Evolutionary conservation across 1,139 yeast species (phyloP).

Genomic region (Pichia inconspicua): DNA sequence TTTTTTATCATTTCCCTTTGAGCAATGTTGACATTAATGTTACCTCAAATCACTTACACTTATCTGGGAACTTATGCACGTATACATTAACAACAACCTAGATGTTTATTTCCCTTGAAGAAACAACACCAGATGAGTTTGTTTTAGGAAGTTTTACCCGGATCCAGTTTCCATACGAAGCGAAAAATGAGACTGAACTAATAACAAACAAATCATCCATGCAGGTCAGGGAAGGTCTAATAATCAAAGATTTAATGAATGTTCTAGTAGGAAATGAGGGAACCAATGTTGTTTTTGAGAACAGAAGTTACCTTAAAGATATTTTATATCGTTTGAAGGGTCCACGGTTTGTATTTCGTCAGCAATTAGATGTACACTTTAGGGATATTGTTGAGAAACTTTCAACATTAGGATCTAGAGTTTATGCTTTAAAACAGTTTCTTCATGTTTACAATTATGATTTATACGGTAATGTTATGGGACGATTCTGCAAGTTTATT

Average conservation of each 20-base stretch:
- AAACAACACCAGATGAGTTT: conserved; percentile 6
- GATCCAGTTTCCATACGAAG: neutral
- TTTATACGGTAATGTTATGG: conserved; percentile 64
- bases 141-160: neutral
- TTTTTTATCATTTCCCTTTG: neutral
- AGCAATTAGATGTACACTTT: conserved; percentile 65
- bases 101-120: neutral
- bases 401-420: conserved; percentile 56
- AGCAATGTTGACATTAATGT: neutral
- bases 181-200: conserved; percentile 1
- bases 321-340: conserved; percentile 42
- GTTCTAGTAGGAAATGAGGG: conserved; percentile 79
- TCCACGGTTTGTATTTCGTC: conserved; percentile 69
- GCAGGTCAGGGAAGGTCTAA: conserved; percentile 56
- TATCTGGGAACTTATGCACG: no score
- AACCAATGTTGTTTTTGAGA: conserved; percentile 60
- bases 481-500: conserved; percentile 60
- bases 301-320: conserved; percentile 43
- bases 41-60: no score
- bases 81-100: no score
- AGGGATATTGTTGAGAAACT: conserved; percentile 64
- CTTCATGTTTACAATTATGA: conserved; percentile 47
- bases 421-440: conserved; percentile 47
- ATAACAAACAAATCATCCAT: conserved; percentile 4
- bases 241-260: conserved; percentile 61